Evolutionary conservation across 495 filamentous ascomycete species (phyloP).

Genomic region (Talaromyces ruber): DNA sequence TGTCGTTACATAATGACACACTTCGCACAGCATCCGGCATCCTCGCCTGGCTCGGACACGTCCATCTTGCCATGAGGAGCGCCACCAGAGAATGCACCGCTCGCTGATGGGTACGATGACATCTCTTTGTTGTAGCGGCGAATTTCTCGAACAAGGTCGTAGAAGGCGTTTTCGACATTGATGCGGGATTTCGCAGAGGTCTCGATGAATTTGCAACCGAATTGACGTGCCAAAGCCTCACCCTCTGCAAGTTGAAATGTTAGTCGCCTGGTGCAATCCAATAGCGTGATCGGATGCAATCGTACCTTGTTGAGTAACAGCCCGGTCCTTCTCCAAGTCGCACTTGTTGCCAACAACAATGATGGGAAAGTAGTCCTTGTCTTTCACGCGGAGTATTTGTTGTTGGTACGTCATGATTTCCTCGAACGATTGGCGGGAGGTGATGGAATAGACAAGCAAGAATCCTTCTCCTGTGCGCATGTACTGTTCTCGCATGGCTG

Average conservation of each 20-base stretch:
- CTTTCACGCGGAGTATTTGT: slow-evolving; percentile 96
- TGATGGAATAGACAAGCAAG: slow-evolving; percentile 96
- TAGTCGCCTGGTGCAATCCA: slow-evolving; percentile 6
- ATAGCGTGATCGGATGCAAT: background rate
- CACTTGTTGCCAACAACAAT: slow-evolving; percentile 99
- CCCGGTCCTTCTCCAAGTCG: slow-evolving; percentile 86
- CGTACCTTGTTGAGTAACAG: slow-evolving; percentile 85
- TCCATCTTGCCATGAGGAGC: slow-evolving; percentile 65
- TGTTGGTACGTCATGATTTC: slow-evolving; percentile 98
- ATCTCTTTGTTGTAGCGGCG: slow-evolving; percentile 96
- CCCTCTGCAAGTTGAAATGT: slow-evolving; percentile 59
- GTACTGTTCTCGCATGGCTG: slow-evolving; percentile 98
- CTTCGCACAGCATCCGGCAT: slow-evolving; percentile 73
- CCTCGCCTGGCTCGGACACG: slow-evolving; percentile 59
- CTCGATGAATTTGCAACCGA: slow-evolving; percentile 97
- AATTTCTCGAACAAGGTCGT: slow-evolving; percentile 95
- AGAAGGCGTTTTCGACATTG: slow-evolving; percentile 97
- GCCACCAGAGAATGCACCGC: slow-evolving; percentile 49
- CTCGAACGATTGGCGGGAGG: slow-evolving; percentile 91
- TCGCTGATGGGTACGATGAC: slow-evolving; percentile 69
- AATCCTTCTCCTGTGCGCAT: slow-evolving; percentile 99
- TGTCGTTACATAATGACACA: slow-evolving; percentile 81
- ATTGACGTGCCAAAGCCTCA: slow-evolving; percentile 72
- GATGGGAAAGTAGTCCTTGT: slow-evolving; percentile 98
- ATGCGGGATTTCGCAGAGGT: slow-evolving; percentile 97